Base-by-base conservation (phyloP, 139 green algal genomes). In the Pleodorina starrii region DNA sequence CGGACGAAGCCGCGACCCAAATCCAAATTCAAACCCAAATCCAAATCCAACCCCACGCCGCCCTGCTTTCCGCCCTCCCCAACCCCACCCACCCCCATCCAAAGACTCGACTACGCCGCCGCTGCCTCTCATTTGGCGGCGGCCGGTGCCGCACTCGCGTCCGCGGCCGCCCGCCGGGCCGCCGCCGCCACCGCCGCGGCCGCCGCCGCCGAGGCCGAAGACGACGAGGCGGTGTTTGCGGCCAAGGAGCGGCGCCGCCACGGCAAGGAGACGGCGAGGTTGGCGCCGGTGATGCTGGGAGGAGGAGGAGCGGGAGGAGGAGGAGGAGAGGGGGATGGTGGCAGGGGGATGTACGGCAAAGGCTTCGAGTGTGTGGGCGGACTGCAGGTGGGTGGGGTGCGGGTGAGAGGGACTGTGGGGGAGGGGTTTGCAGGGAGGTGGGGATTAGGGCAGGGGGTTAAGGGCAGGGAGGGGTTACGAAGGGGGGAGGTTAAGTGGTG, bases 211-310 rank as follows among this genome's bases (percentile, higher is more conserved):
- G 72, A 68, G 57, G 76, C 81, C 27, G 89, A 93, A 4, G 93
- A 95, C 57, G 94, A 96, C 60, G 94, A 96, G 60, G 86, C 90
- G 63, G 90, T 91, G 68, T 96, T 95, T 63, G 35, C 54, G 1
- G 85, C 44, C 27, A 96, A 95, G 88, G 93, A 96, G 90, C 48
- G 60, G 5, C 51, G 50, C 0, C 74, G 94, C 5, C 21, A 92
- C 35, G 84, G 36, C 0, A 91, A 92, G 17, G 94, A 97, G 90
- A 88, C 38, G 10, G 86, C 78, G 38, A 84, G 80, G 35, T 90
- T 96, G 50, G 84, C 90, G 73, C 93, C 93, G 19, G 78, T 96
- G 19, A 88, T 94, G 0, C 93, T 96, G 0, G 86, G 87, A 25
- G 86, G 50, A 43, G 32, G 60, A 7, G 80, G 75, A 40, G 40